Base-by-base conservation (phyloP, 352 stramenopile species). In the Phytophthora megakarya region DNA sequence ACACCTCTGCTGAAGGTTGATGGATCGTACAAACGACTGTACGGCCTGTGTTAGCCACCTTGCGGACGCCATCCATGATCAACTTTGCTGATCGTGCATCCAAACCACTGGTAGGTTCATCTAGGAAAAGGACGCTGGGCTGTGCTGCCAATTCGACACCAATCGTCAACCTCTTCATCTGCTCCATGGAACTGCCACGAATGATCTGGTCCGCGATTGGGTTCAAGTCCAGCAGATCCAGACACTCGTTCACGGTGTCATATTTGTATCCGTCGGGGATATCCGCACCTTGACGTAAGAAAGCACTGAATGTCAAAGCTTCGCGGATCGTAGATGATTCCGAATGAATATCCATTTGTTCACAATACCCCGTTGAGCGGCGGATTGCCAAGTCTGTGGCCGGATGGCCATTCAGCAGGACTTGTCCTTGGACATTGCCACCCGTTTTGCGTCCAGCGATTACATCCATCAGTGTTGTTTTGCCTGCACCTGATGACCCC, bases 381-480 rank as follows among this genome's bases (percentile, higher is more conserved):
- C 58, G 39, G 37, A 66, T 66, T 2, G 58, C 32, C 39, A 61
- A 28, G 30, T 66, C 28, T 1, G 58, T 66, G 4, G 58, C 38
- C 0, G 48, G 48, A 49, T 66, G 23, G 5, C 48, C 58, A 23
- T 61, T 66, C 15, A 66, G 19, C 15, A 66, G 6, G 13, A 66
- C 42, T 25, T 66, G 48, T 18, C 58, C 58, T 30, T 38, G 39
- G 11, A 61, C 13, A 18, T 61, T 53, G 15, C 58, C 58, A 25
- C 49, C 48, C 13, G 48, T 61, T 23, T 61, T 66, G 19, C 58
- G 58, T 48, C 58, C 49, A 3, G 58, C 58, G 28, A 66, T 54
- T n/a, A 66, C 58, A 6, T 66, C 48, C 49, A 66, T 53, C 9
- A 66, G 16, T n/a, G 58, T 66, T 4, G 58, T 66, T n/a, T 66